Percentiles rank a stretch among this genome's conserved stretches.
These are phyloP conservation scores for Rhynchosporium graminicola DNA, from an alignment of 2,329 filamentous ascomycete genomes.

Conservation along the genomic window DNA sequence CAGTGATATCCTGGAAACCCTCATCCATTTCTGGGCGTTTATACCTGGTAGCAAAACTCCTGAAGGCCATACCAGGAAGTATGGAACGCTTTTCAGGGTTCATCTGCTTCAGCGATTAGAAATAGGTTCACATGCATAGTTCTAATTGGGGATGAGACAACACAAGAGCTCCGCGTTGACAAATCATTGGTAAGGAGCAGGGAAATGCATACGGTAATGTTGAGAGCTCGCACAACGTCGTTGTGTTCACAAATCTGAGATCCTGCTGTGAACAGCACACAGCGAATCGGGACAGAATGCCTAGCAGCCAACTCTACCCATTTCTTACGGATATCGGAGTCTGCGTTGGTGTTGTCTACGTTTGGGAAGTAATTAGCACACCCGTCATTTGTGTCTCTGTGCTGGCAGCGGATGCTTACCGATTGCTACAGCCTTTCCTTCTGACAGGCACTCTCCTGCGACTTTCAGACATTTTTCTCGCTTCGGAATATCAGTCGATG, in stretches of 20 bases:
- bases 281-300: constrained; percentile 73
- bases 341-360: constrained; percentile 93
- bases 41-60: constrained; percentile 71
- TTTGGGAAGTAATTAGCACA: background rate
- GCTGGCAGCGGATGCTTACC: constrained; percentile 55
- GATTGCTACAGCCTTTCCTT: constrained; percentile 71
- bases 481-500: constrained; percentile 38
- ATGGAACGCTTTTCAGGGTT: constrained; percentile 79
- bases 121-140: constrained; percentile 19
- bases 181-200: constrained; percentile 16
- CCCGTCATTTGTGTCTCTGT: background rate
- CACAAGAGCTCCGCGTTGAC: background rate
- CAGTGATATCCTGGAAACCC: constrained; percentile 79
- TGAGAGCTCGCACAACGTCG: constrained; percentile 75
- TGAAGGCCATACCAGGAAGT: constrained; percentile 80
- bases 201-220: constrained; percentile 40
- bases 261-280: constrained; percentile 81
- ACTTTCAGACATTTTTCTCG: constrained; percentile 69
- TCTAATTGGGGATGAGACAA: constrained; percentile 16
- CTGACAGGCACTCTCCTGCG: constrained; percentile 64
- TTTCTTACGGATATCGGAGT: constrained; percentile 71
- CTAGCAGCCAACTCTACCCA: constrained; percentile 78
- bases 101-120: constrained; percentile 48
- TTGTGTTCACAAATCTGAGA: constrained; percentile 72
- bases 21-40: constrained; percentile 71